Percentiles rank a stretch among this genome's conserved stretches.
Conservation (phyloP, 106 monocot genomes). For the Dioscorea alata region DNA sequence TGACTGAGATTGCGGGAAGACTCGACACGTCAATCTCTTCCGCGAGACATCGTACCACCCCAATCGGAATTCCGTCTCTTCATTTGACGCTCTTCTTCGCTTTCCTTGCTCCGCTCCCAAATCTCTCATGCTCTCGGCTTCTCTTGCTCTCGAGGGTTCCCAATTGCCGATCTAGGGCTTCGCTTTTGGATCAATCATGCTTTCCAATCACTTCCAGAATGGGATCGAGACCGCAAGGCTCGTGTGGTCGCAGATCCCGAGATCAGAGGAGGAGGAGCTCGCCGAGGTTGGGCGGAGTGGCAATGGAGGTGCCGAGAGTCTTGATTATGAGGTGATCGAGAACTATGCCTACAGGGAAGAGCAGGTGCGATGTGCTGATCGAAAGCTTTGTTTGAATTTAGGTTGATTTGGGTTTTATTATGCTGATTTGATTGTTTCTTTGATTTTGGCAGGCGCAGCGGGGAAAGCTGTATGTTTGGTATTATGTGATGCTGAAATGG, state of each 20-base stretch:
- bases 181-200: conserved; percentile 24
- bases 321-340: conserved; percentile 96
- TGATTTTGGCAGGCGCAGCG: conserved; percentile 53
- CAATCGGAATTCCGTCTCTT: neutral
- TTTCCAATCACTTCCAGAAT: conserved; percentile 63
- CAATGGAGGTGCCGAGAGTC: conserved; percentile 57
- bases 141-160: neutral
- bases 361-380: conserved; percentile 39
- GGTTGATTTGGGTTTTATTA: neutral
- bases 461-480: conserved; percentile 78
- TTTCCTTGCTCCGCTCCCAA: neutral
- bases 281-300: conserved; percentile 21
- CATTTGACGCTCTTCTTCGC: neutral
- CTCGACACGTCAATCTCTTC: neutral
- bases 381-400: neutral
- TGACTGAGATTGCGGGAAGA: neutral
- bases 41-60: neutral
- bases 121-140: neutral
- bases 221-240: conserved; percentile 73
- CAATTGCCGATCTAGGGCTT: conserved; percentile 1
- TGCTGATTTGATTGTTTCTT: neutral
- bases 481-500: conserved; percentile 85
- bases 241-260: conserved; percentile 79
- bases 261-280: conserved; percentile 41
- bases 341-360: conserved; percentile 84